Base-by-base conservation (phyloP, 768 basidiomycete genomes). In the Mycena galopus region DNA sequence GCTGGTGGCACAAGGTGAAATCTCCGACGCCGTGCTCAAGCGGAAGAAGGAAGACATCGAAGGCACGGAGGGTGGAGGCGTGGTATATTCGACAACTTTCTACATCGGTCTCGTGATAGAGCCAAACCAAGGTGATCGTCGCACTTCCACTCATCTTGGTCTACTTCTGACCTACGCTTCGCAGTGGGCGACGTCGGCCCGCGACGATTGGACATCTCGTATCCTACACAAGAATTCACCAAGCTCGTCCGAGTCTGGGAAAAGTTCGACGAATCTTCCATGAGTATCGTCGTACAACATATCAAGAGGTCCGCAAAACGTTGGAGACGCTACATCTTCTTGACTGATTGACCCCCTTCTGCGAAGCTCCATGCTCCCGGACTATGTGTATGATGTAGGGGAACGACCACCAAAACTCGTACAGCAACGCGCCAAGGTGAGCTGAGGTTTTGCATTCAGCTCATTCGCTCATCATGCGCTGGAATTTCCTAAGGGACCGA, bases 51-150 rank as follows among this genome's bases (percentile, higher is more conserved):
- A 93, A 83, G 94, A 96, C 67, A 90, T 91, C 42, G 91, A 92
- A 80, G 91, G 88, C 75, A 91, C 91, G 77, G 91, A 94, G 72
- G 93, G 92, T 67, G 89, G 89, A 51, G 90, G 92, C 53, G 87
- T 90, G n/a, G 94, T 98, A 11, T 90, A 94, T 80, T 94, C 96
- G n/a, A 96, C 96, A 23, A 96, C 94, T 1, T 99, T 98, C 83
- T 99, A 97, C 79, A 96, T 99, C 74, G 98, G 98, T n/a, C 88
- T 99, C 67, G 89, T 92, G 53, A 94, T 99, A 73, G 94, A 96
- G 81, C 93, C 95, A 67, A 97, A 93, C 84, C 94, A 91, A 83
- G 88, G 97, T 98, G 84, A 85, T 10, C 19, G 37, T 35, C 37
- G 84, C 85, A 3, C 17, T 33, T 53, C 55, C 53, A 16, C 56